Evolutionary conservation across 2,329 filamentous ascomycete genomes (phyloP), one percentile per base, ranked within the genome.

Genomic region (Aspergillus amoenus): DNA sequence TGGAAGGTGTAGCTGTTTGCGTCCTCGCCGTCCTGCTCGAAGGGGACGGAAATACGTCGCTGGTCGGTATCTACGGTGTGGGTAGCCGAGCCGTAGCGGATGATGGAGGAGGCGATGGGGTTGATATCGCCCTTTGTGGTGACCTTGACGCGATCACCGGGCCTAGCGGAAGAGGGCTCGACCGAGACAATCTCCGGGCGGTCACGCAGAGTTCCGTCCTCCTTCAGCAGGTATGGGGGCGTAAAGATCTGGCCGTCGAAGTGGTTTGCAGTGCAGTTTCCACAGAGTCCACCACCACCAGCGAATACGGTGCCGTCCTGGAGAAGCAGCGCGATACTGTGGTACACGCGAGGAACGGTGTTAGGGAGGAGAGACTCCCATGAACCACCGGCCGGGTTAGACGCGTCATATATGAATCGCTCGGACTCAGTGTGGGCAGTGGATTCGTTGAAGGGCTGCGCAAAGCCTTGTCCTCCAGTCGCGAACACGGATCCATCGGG

Each of bases 161-260:
- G 34, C 9, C 3, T 30, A 1, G 27, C 27, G 2, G 8, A 9
- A 4, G 27, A 3, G 4, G 22, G 17, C 34, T 40, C 52, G 2
- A 49, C 24, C 1, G 27, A 30, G 27, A 30, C 27, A 30, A 30
- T 4, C 27, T 30, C 27, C 9, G 27, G 27, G 4, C 56, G 56
- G 32, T n/a, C 6, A 4, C 13, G 13, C 24, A 7, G 9, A 4
- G 27, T 30, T 11, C 60, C 57, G 11, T 55, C 39, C 11, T 7
- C 18, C 5, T 30, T 37, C 17, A 83, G 79, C 0, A 86, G 78
- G 59, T 86, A 86, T 0, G 80, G 78, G 0, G 84, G 84, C 4
- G 74, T 76, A 66, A 79, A 86, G 52, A 86, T 79, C 66, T 86
- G 78, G 5, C 68, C 81, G 58, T 86, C 81, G 40, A 75, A 76